phyloP scores from a whole-genome alignment of 2,329 filamentous ascomycete genomes.

The Rosellinia necatrix region DNA sequence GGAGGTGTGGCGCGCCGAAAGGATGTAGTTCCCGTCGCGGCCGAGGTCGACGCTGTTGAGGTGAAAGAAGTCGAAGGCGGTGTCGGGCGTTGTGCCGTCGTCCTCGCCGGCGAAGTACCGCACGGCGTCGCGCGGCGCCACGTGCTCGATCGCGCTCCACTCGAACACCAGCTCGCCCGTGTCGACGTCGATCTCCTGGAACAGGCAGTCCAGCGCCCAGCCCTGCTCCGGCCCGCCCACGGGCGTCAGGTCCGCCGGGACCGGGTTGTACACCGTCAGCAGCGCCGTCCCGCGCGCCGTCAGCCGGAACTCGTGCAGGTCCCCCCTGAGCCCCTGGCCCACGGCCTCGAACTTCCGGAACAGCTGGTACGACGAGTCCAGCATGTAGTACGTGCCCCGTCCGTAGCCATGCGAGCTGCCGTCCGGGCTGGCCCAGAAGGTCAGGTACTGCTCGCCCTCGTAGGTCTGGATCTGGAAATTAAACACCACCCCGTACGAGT shows the following conservation, averaged over 20 bases:
- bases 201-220: constrained; percentile 27
- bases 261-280: constrained; percentile 29
- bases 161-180: constrained; percentile 32
- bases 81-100: constrained; percentile 26
- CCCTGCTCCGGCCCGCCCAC: constrained; percentile 28
- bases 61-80: constrained; percentile 45
- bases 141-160: constrained; percentile 29
- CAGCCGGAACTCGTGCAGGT: constrained; percentile 35
- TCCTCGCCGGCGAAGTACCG: constrained; percentile 27
- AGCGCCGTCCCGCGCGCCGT: constrained; percentile 27
- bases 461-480: constrained; percentile 37
- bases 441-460: constrained; percentile 41
- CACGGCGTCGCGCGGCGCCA: constrained; percentile 20
- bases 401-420: constrained; percentile 28
- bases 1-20: constrained; percentile 43
- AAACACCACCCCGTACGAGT: constrained; percentile 25
- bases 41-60: constrained; percentile 45
- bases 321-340: constrained; percentile 39
- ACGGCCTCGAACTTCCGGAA: constrained; percentile 41
- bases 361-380: constrained; percentile 44
- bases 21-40: constrained; percentile 43
- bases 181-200: constrained; percentile 33
- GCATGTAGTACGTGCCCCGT: constrained; percentile 37
- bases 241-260: constrained; percentile 28
- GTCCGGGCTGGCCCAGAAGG: constrained; percentile 44